phyloP scores from a whole-genome alignment of 352 stramenopile genomes.

The Phytopythium mirpurense region DNA sequence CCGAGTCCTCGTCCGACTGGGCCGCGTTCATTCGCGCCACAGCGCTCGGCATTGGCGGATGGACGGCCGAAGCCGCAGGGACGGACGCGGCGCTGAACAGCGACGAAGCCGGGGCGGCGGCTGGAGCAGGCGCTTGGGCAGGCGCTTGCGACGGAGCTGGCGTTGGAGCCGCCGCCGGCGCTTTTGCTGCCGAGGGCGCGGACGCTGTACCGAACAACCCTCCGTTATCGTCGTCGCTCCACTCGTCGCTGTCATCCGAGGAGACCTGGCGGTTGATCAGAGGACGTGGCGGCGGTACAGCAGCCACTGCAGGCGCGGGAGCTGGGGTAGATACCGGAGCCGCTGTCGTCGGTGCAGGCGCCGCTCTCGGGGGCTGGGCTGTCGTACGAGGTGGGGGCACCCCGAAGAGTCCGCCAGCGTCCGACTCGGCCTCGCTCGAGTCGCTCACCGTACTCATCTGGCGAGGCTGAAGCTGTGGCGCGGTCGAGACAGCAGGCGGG shows the following conservation, averaged over 20 bases:
- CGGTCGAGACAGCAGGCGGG: slow-evolving; percentile 6
- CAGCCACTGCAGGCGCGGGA: slow-evolving; percentile 9
- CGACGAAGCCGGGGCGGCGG: slow-evolving; percentile 10
- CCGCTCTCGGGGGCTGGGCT: slow-evolving; percentile 5
- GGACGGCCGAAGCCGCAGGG: slow-evolving; percentile 14
- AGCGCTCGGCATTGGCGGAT: slow-evolving; percentile 44
- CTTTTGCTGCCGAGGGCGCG: slow-evolving; percentile 18
- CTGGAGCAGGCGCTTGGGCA: slow-evolving; percentile 7
- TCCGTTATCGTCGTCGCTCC: slow-evolving; percentile 59
- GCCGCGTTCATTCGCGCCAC: slow-evolving; percentile 39
- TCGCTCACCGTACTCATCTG: slow-evolving; percentile 35
- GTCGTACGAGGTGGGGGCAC: slow-evolving; percentile 11
- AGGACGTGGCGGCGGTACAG: slow-evolving; percentile 23
- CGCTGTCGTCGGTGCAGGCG: slow-evolving; percentile 7
- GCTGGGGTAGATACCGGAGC: slow-evolving; percentile 4
- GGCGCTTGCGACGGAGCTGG: slow-evolving; percentile 10
- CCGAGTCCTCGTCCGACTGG: slow-evolving; percentile 33
- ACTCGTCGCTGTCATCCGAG: slow-evolving; percentile 57
- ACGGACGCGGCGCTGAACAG: slow-evolving; percentile 20
- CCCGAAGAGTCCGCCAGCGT: slow-evolving; percentile 56
- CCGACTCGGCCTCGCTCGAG: slow-evolving; percentile 56
- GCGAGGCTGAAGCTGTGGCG: slow-evolving; percentile 14
- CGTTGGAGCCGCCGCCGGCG: neutral
- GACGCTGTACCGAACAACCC: slow-evolving; percentile 43
- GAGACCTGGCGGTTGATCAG: slow-evolving; percentile 42